These are phyloP conservation scores for Candida sakaeoensis DNA, from an alignment of 805 yeast species.

Conservation along the genomic window DNA sequence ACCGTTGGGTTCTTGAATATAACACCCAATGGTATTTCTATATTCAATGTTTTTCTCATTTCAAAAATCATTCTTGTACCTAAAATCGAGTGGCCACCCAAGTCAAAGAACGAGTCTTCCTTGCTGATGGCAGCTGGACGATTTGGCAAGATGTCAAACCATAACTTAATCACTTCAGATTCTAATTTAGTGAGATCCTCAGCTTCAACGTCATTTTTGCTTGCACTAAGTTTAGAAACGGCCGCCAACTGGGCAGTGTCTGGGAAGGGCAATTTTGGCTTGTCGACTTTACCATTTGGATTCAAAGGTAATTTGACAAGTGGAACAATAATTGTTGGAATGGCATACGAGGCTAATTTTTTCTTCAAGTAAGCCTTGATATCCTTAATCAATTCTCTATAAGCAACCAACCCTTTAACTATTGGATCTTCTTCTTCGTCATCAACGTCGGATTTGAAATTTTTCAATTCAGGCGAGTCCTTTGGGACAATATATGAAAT, in stretches of 20 bases:
- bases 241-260: constrained; percentile 77
- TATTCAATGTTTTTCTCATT: constrained; percentile 68
- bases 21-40: constrained; percentile 85
- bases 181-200: constrained; percentile 59
- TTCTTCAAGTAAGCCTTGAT: constrained; percentile 80
- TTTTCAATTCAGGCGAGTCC: constrained; percentile 41
- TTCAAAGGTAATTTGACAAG: constrained; percentile 82
- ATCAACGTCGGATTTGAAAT: constrained; percentile 49
- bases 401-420: constrained; percentile 74
- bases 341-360: constrained; percentile 88
- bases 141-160: constrained; percentile 83
- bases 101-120: constrained; percentile 88
- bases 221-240: constrained; percentile 50
- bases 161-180: constrained; percentile 67
- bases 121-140: constrained; percentile 74
- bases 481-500: constrained; percentile 89
- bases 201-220: constrained; percentile 38
- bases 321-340: constrained; percentile 90
- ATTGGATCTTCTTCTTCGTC: constrained; percentile 52
- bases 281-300: constrained; percentile 98
- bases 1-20: constrained; percentile 90
- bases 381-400: constrained; percentile 72
- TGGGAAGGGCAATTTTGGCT: constrained; percentile 95
- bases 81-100: constrained; percentile 96
- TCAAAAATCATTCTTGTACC: constrained; percentile 97